Evolutionary conservation across 805 yeast species (phyloP), one percentile per base, ranked within the genome.

Genomic region (Candida andamanensis): DNA sequence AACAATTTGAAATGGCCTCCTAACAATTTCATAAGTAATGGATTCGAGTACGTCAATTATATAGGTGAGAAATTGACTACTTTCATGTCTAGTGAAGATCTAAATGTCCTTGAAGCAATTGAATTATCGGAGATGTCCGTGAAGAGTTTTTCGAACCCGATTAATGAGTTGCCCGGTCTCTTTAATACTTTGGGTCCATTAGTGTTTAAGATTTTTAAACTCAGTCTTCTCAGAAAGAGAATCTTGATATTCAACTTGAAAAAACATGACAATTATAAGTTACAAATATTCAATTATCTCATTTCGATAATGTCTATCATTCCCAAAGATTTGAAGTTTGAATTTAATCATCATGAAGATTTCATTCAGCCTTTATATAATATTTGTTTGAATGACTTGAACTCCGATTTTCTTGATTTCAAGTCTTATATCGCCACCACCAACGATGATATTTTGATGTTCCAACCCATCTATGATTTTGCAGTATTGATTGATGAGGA

Each of bases 391-490:
- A 67, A 69, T 32, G 90, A 83, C 49, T 30, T 67, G 56, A 35
- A 36, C 6, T 22, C 25, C 9, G 32, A 33, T 15, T 25, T 26
- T 16, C 23, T 36, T 4, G 17, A 36, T 5, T 11, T 30, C 2
- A 14, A 15, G 2, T 11, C 26, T 12, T 39, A 58, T 43, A 59
- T 80, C 24, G 87, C 80, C 2, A 63, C 75, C 5, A 78, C 90
- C 2, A 71, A 80, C 15, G 94, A 83, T 47, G 79, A 74, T 26
- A 72, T 83, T 15, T 54, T 82, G 19, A 58, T 78, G 45, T 74
- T 69, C 38, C 80, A 78, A 41, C 57, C 62, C 8, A 42, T 76
- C 3, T 80, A 71, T 47, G 85, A 80, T 39, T 33, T 47, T 20
- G 69, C 58, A 2, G 50, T 63, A 10, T 39, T 58, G 17, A 30